Conservation (phyloP, 441 rosid genomes). For the Croton setiger region DNA sequence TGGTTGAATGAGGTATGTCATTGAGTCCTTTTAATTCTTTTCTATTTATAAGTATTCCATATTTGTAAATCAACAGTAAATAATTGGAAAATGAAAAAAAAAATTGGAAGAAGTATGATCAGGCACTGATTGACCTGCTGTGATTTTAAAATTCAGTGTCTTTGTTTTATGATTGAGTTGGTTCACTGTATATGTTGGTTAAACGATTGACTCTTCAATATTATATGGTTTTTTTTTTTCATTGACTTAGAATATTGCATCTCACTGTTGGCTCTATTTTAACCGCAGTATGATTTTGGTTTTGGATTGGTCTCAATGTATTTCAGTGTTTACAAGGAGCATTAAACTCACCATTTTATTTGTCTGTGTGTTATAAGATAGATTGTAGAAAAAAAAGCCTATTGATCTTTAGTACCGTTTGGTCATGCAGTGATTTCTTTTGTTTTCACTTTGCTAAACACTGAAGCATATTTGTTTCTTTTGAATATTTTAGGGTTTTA, state of each 20-base stretch:
- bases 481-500: slow-evolving; percentile 56
- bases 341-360: background rate
- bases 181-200: background rate
- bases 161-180: background rate
- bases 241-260: background rate
- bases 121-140: background rate
- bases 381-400: background rate
- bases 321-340: background rate
- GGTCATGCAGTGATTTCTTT: background rate
- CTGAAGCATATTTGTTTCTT: background rate
- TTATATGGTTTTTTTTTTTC: background rate
- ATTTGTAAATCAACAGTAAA: background rate
- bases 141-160: background rate
- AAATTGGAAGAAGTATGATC: background rate
- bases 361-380: background rate
- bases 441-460: background rate
- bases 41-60: background rate
- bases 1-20: slow-evolving; percentile 86
- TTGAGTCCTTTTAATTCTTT: background rate
- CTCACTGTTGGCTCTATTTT: background rate
- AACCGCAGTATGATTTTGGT: background rate
- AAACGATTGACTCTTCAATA: background rate
- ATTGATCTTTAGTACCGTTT: background rate
- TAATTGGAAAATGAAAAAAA: background rate
- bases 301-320: background rate